A percentile compares a stretch with the other conserved stretches of the same genome.
phyloP scores from a whole-genome alignment of 208 protist genomes.

The Endotrypanum monterogeii region DNA sequence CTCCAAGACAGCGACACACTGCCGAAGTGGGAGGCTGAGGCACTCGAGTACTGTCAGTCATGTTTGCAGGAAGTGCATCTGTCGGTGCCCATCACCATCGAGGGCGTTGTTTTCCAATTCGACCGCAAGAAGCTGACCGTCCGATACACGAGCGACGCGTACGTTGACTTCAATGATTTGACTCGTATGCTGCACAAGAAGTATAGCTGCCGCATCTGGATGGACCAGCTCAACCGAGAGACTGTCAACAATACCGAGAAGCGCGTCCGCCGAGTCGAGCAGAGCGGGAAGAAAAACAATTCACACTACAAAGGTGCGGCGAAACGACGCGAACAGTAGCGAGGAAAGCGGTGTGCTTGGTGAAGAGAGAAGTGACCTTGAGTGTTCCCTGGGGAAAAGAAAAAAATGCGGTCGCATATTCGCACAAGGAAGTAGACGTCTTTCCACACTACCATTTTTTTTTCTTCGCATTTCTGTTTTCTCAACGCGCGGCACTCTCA shows the following conservation, averaged over 20 bases:
- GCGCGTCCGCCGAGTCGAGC: slow-evolving; percentile 15
- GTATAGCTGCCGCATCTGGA: slow-evolving; percentile 91
- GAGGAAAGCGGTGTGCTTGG: not conserved
- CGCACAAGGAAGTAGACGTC: not conserved
- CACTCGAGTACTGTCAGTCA: slow-evolving; percentile 56
- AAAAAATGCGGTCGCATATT: not conserved
- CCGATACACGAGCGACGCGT: slow-evolving; percentile 72
- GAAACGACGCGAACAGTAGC: slow-evolving; percentile 18
- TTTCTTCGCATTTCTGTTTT: not conserved
- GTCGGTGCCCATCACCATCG: slow-evolving; percentile 62
- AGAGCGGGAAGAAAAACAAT: slow-evolving; percentile 17
- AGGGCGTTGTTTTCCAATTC: slow-evolving; percentile 84
- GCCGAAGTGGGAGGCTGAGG: slow-evolving; percentile 52
- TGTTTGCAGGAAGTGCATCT: slow-evolving; percentile 52
- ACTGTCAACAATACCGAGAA: slow-evolving; percentile 30
- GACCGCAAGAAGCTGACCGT: slow-evolving; percentile 91
- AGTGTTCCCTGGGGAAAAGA: not conserved
- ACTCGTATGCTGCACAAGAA: slow-evolving; percentile 70
- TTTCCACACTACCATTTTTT: too few species aligned
- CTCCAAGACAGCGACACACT: slow-evolving; percentile 43
- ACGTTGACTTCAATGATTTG: slow-evolving; percentile 84
- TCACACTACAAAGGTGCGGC: slow-evolving; percentile 10
- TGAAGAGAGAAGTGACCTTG: not conserved
- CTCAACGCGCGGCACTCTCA: not conserved
- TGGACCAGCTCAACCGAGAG: slow-evolving; percentile 88